A percentile compares a stretch with the other conserved stretches of the same genome.
phyloP scores from a whole-genome alignment of 2,329 filamentous ascomycete species.

The Sordariomycetes sp. region DNA sequence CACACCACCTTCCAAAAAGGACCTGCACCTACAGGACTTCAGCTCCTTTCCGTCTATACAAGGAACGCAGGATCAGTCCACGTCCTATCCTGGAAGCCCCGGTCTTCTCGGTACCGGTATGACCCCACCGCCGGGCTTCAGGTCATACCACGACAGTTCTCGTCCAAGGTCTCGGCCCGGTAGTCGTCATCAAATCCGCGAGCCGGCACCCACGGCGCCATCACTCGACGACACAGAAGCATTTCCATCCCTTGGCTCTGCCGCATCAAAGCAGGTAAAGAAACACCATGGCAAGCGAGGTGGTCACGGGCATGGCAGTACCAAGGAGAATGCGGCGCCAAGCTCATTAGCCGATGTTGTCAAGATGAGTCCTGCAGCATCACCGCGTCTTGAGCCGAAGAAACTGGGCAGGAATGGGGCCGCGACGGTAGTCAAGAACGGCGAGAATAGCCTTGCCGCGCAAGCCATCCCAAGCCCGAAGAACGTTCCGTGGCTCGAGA shows the following conservation, averaged over 20 bases:
- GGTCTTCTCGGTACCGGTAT: conserved; percentile 43
- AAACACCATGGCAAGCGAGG: conserved; percentile 91
- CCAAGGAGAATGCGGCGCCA: conserved; percentile 59
- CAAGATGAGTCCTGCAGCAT: conserved; percentile 75
- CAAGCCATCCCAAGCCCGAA: conserved; percentile 80
- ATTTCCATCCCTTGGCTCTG: conserved; percentile 81
- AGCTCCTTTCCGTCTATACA: conserved; percentile 76
- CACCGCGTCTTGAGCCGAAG: conserved; percentile 49
- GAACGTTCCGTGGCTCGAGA: conserved; percentile 94
- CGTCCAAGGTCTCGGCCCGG: conserved; percentile 73
- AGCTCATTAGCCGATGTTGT: conserved; percentile 89
- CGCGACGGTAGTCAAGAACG: conserved; percentile 52
- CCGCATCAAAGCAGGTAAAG: conserved; percentile 63
- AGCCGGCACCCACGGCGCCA: conserved; percentile 57
- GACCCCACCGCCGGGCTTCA: conserved; percentile 63
- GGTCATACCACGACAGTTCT: conserved; percentile 53
- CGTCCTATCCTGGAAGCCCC: conserved; percentile 41
- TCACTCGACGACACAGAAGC: conserved; percentile 91
- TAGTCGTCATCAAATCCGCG: conserved; percentile 61
- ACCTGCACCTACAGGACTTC: conserved; percentile 73
- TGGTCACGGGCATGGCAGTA: conserved; percentile 63
- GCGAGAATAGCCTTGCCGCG: conserved; percentile 73
- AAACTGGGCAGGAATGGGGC: conserved; percentile 56
- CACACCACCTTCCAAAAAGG: conserved; percentile 55
- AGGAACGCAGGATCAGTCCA: conserved; percentile 48